Conservation (phyloP, 805 yeast genomes). For the Candida berthetii region DNA sequence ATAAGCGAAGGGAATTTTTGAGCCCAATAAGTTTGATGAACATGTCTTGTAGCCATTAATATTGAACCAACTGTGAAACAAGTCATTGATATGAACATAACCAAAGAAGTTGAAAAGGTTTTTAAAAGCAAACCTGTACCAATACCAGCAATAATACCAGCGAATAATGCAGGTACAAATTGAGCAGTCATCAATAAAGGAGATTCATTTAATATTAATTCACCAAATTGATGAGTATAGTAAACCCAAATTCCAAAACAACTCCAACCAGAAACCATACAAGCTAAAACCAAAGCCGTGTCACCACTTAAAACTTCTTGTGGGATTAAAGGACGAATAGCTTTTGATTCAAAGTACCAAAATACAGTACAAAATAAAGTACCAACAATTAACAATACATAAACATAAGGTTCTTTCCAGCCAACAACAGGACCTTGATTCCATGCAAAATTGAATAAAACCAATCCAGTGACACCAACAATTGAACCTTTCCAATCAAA, state of each 20-base stretch:
- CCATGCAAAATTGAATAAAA: constrained; percentile 55
- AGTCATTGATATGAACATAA: constrained; percentile 38
- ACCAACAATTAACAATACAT: constrained; percentile 44
- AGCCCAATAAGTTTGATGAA: constrained; percentile 48
- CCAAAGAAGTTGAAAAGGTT: constrained; percentile 33
- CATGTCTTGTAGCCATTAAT: constrained; percentile 44
- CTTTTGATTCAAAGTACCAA: constrained; percentile 33
- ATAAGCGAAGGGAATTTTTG: constrained; percentile 45
- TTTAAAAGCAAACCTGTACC: constrained; percentile 36
- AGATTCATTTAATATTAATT: constrained; percentile 35
- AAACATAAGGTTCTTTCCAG: constrained; percentile 48
- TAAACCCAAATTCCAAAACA: constrained; percentile 62
- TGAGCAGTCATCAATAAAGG: constrained; percentile 37
- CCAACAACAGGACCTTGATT: constrained; percentile 64
- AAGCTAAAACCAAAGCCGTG: constrained; percentile 37
- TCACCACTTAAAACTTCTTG: constrained; percentile 32
- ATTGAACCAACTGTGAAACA: constrained; percentile 43
- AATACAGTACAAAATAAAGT: constrained; percentile 31
- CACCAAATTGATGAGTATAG: constrained; percentile 41
- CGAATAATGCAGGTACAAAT: constrained; percentile 32
- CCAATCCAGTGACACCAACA: constrained; percentile 47
- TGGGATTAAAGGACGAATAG: constrained; percentile 47
- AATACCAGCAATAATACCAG: constrained; percentile 48
- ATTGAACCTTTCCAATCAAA: constrained; percentile 40
- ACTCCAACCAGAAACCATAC: constrained; percentile 57